Percentiles rank a stretch among this genome's conserved stretches.
These are phyloP conservation scores for Talaromyces verruculosus DNA, from an alignment of 2,329 filamentous ascomycete species.

Conservation along the genomic window DNA sequence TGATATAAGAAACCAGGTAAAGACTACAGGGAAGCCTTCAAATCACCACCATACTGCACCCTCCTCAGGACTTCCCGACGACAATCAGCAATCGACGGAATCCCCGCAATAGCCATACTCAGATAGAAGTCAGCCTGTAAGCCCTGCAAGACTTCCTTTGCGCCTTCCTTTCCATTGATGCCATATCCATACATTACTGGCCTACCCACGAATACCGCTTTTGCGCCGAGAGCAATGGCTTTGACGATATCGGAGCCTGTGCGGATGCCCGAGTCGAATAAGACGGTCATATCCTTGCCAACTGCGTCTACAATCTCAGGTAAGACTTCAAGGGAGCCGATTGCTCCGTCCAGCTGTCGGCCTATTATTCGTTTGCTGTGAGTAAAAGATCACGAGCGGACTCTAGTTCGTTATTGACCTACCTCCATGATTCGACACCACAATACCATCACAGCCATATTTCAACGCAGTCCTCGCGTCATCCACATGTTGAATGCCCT, in stretches of 20 bases:
- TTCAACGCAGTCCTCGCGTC: constrained; percentile 18
- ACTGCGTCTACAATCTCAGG: constrained; percentile 53
- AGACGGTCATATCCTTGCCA: constrained; percentile 19
- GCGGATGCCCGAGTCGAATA: constrained; percentile 21
- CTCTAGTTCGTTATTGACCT: constrained; percentile 34
- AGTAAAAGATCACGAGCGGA: neutral
- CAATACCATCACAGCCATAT: constrained; percentile 30
- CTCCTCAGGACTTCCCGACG: constrained; percentile 35
- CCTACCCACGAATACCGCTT: constrained; percentile 20
- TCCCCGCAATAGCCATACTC: constrained; percentile 57
- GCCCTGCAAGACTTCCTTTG: constrained; percentile 30
- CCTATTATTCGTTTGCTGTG: constrained; percentile 27
- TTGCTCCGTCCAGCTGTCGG: constrained; percentile 47
- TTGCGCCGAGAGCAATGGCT: constrained; percentile 21
- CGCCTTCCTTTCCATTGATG: constrained; percentile 19
- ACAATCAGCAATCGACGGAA: constrained; percentile 40
- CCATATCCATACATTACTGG: constrained; percentile 21
- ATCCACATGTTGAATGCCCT: constrained; percentile 20
- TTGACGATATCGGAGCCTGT: constrained; percentile 22
- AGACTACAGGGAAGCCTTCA: constrained; percentile 35
- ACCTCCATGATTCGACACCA: constrained; percentile 46
- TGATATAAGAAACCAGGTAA: neutral
- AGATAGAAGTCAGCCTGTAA: constrained; percentile 57
- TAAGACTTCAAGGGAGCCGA: constrained; percentile 50
- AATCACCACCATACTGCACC: constrained; percentile 39